A percentile compares a stretch with the other conserved stretches of the same genome.
Evolutionary conservation across 495 filamentous ascomycete genomes (phyloP).

Genomic region (Sordaria brevicollis): DNA sequence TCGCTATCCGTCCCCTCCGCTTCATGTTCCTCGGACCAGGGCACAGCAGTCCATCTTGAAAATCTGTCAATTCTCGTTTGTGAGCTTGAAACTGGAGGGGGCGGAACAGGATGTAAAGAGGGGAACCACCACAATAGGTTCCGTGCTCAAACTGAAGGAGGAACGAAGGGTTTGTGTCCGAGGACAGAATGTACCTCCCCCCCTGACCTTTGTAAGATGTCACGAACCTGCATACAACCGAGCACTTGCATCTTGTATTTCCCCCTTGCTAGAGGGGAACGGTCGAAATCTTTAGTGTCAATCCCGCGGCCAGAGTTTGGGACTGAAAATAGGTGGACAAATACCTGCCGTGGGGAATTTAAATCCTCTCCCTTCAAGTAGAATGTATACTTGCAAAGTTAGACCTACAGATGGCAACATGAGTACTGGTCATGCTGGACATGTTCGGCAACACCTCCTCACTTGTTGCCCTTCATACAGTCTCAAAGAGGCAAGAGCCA

Average conservation of each 20-base stretch:
- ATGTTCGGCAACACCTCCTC: neutral
- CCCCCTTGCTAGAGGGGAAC: neutral
- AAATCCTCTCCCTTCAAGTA: no score
- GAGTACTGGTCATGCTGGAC: neutral
- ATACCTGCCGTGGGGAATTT: neutral
- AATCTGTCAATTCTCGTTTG: neutral
- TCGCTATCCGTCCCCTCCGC: neutral
- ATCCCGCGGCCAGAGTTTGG: neutral
- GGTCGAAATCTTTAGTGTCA: neutral
- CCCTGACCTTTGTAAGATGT: neutral
- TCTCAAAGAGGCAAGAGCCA: neutral
- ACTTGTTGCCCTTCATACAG: neutral
- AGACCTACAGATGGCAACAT: neutral
- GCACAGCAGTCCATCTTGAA: neutral
- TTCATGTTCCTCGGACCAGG: neutral
- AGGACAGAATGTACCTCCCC: neutral
- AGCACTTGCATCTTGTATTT: conserved; percentile 13
- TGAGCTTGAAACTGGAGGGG: neutral
- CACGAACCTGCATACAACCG: conserved; percentile 21
- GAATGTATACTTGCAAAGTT: neutral
- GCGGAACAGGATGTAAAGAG: neutral
- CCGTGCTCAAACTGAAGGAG: neutral
- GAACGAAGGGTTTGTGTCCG: neutral
- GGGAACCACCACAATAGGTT: neutral
- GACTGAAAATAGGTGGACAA: neutral